Conservation (phyloP, 129 eudicot genomes). For the Oenanthe sinensis region DNA sequence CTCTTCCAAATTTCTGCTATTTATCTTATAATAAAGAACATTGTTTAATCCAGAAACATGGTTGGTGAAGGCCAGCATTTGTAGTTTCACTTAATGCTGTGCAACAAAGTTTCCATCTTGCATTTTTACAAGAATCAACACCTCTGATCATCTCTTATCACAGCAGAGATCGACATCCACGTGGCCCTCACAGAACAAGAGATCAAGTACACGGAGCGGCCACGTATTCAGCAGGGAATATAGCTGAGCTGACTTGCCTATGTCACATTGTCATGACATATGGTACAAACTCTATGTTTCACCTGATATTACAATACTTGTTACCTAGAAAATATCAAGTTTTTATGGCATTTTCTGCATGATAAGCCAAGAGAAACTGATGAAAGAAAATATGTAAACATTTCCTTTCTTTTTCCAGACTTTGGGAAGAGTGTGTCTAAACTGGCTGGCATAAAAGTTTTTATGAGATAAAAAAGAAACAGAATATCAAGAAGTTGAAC, state of each 20-base stretch:
- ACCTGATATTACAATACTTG: constrained; percentile 36
- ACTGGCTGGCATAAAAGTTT: background rate
- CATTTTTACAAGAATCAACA: background rate
- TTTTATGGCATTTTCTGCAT: constrained; percentile 20
- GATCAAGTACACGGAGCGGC: background rate
- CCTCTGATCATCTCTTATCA: background rate
- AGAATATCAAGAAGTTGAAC: background rate
- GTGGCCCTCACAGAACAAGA: background rate
- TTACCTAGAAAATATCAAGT: constrained; percentile 24
- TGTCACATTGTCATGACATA: background rate
- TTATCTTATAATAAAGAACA: background rate
- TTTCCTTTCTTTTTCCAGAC: constrained; percentile 8
- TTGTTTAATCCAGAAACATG: background rate
- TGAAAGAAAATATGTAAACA: constrained; percentile 14
- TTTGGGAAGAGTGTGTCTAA: background rate
- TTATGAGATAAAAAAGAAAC: background rate
- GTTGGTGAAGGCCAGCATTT: constrained; percentile 1
- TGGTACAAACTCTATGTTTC: background rate
- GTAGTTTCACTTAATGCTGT: background rate
- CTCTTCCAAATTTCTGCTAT: background rate
- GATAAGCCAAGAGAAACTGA: constrained; percentile 6
- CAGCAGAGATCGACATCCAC: background rate
- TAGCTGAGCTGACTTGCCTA: background rate
- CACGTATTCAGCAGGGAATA: background rate
- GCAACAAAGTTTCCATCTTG: background rate